Base-by-base conservation (phyloP, 78 protist species). In the Planoprotostelium fungivorum region DNA sequence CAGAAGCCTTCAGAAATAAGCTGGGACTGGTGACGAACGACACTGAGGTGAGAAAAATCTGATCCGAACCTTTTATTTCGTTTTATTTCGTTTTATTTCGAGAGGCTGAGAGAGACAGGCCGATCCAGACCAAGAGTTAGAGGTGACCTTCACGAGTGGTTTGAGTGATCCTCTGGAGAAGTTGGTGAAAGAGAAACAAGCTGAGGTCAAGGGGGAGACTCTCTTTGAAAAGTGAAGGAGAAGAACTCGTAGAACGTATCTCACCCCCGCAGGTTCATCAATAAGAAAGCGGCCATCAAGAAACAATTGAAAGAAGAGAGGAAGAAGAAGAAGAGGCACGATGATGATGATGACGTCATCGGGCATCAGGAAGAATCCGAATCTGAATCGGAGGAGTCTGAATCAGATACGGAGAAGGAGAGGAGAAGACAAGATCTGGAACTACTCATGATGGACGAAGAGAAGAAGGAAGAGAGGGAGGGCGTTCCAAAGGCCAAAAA, bases 401-500 rank as follows among this genome's bases (percentile, higher is more conserved):
- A 84, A 36, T 25, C 29, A 34, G 86, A 87, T 36, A 91, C 88
- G 35, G 51, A 87, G 36, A 89, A 86, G n/a, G 86, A 93, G 63
- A 38, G 37, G 34, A 16, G n/a, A 1, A 38, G 38, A 38, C 84
- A 84, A 94, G 94, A 95, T 84, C 63, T 95, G 31, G 96, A 95
- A 84, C 89, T 95, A 39, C 35, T 95, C 28, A 35, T 92, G 85
- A 84, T 95, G 91, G 94, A 86, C 28, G 95, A 89, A 35, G 92
- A 86, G 28, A 34, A 36, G 34, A 89, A 89, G 86, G n/a, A n/a
- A n/a, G n/a, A n/a, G n/a, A n/a, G n/a, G n/a, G n/a, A n/a, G n/a
- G n/a, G n/a, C n/a, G n/a, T n/a, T n/a, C n/a, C n/a, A n/a, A n/a
- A n/a, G n/a, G 73, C 83, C 35, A 90, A 87, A 73, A 88, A 92